These are phyloP conservation scores for Zygosaccharomyces pseudorouxii DNA, from an alignment of 805 yeast species.

Conservation along the genomic window DNA sequence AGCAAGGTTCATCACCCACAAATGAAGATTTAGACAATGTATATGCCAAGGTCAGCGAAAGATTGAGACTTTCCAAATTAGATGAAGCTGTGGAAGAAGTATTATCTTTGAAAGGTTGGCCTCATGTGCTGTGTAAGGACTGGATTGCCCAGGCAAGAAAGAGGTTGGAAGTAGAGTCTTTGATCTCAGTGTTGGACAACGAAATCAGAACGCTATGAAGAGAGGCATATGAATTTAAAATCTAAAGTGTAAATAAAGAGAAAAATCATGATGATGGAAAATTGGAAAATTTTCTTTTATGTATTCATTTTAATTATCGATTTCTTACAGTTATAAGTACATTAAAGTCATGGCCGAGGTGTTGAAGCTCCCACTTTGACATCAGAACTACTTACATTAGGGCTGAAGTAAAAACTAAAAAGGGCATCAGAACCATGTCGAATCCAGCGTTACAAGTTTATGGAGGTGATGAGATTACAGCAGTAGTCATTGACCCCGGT, in stretches of 20 bases:
- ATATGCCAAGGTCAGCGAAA: slow-evolving; percentile 76
- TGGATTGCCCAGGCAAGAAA: slow-evolving; percentile 89
- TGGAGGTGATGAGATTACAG: slow-evolving; percentile 77
- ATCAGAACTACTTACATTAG: not conserved
- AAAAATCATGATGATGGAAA: not conserved
- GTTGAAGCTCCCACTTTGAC: not conserved
- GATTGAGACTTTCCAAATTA: slow-evolving; percentile 69
- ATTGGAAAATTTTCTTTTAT: slow-evolving; percentile 1
- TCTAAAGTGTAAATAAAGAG: slow-evolving; percentile 9
- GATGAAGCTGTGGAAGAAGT: slow-evolving; percentile 91
- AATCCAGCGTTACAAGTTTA: slow-evolving; percentile 47
- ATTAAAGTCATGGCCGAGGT: not conserved
- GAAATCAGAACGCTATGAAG: slow-evolving; percentile 50
- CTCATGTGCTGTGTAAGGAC: slow-evolving; percentile 81
- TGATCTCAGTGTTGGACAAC: slow-evolving; percentile 62
- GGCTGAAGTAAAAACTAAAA: not conserved
- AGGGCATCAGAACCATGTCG: slow-evolving; percentile 22
- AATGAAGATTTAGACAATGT: slow-evolving; percentile 78
- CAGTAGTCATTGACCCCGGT: slow-evolving; percentile 90
- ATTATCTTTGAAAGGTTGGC: slow-evolving; percentile 86
- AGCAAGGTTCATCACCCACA: slow-evolving; percentile 74
- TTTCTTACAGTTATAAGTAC: not conserved
- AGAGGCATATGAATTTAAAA: not conserved
- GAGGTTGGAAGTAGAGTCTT: slow-evolving; percentile 81
- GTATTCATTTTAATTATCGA: not conserved